Conservation (phyloP, 2,329 filamentous ascomycete species). For the Bipolaris bicolor region DNA sequence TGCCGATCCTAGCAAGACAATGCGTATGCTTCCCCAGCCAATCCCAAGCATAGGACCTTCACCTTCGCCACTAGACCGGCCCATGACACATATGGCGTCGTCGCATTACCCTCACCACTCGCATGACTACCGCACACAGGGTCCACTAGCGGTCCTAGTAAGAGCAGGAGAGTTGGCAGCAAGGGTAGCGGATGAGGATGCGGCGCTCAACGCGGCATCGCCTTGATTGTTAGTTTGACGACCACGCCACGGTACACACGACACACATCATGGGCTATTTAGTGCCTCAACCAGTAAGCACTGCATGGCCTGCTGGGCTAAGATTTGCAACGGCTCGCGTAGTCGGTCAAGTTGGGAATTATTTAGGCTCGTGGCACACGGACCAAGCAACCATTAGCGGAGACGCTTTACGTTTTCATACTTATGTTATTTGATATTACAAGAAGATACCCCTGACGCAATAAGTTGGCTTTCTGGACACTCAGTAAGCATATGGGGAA, state of each 20-base stretch:
- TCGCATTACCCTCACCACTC: slow-evolving; percentile 27
- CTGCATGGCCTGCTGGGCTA: neutral
- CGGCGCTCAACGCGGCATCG: slow-evolving; percentile 30
- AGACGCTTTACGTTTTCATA: slow-evolving; percentile 16
- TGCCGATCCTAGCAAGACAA: slow-evolving; percentile 42
- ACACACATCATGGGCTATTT: neutral
- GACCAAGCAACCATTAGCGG: slow-evolving; percentile 1
- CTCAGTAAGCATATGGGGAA: slow-evolving; percentile 8
- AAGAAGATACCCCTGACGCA: slow-evolving; percentile 17
- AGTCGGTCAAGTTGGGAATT: slow-evolving; percentile 4
- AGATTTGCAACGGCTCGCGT: neutral
- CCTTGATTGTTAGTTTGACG: slow-evolving; percentile 22
- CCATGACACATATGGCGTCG: slow-evolving; percentile 19
- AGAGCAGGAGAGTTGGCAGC: slow-evolving; percentile 47
- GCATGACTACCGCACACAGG: slow-evolving; percentile 41
- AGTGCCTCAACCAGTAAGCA: slow-evolving; percentile 1
- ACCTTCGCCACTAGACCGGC: slow-evolving; percentile 42
- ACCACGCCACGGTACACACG: slow-evolving; percentile 4
- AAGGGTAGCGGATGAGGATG: slow-evolving; percentile 41
- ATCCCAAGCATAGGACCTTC: slow-evolving; percentile 39
- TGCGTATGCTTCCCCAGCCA: slow-evolving; percentile 48
- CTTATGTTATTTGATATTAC: slow-evolving; percentile 15
- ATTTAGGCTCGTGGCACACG: neutral
- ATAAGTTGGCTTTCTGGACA: slow-evolving; percentile 9
- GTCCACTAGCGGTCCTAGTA: slow-evolving; percentile 46